A percentile compares a stretch with the other conserved stretches of the same genome.
phyloP scores from a whole-genome alignment of 1,284 basidiomycete genomes.

The Volvariella volvacea region DNA sequence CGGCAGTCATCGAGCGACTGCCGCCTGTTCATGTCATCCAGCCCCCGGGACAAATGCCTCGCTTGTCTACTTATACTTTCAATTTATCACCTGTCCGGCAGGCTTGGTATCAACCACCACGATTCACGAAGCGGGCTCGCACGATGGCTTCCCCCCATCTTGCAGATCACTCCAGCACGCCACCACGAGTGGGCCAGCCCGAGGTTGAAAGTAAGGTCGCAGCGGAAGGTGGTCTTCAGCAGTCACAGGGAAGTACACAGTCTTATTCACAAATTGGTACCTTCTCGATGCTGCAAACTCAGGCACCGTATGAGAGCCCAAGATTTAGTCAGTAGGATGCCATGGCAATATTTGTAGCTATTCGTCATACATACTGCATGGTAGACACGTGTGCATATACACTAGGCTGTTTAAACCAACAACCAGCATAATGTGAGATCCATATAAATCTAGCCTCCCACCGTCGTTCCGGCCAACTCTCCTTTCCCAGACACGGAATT shows the following conservation, averaged over 20 bases:
- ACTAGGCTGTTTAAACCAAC: slow-evolving; percentile 1
- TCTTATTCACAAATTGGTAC: slow-evolving; percentile 15
- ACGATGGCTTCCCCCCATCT: slow-evolving; percentile 3
- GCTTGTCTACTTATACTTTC: slow-evolving; percentile 8
- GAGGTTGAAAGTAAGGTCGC: no score
- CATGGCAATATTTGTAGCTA: slow-evolving; percentile 5
- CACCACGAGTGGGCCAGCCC: slow-evolving; percentile 9
- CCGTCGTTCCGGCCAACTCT: no score
- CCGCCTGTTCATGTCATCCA: no score
- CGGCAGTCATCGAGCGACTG: no score
- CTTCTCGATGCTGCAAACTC: slow-evolving; percentile 35
- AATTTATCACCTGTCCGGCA: slow-evolving; percentile 6
- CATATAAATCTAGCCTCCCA: no score
- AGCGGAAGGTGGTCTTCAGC: no score
- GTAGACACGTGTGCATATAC: not conserved
- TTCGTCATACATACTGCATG: not conserved
- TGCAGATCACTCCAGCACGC: slow-evolving; percentile 4
- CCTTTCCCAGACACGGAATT: no score
- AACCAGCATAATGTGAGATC: no score
- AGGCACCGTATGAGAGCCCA: slow-evolving; percentile 47
- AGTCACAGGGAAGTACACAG: slow-evolving; percentile 5
- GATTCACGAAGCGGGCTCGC: not conserved
- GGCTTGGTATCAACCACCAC: slow-evolving; percentile 22
- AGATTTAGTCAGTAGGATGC: slow-evolving; percentile 13
- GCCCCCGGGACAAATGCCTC: no score